These are phyloP conservation scores for Rhipidocladum racemiflorum DNA, from an alignment of 176 grass and related monocot genomes.

Conservation along the genomic window DNA sequence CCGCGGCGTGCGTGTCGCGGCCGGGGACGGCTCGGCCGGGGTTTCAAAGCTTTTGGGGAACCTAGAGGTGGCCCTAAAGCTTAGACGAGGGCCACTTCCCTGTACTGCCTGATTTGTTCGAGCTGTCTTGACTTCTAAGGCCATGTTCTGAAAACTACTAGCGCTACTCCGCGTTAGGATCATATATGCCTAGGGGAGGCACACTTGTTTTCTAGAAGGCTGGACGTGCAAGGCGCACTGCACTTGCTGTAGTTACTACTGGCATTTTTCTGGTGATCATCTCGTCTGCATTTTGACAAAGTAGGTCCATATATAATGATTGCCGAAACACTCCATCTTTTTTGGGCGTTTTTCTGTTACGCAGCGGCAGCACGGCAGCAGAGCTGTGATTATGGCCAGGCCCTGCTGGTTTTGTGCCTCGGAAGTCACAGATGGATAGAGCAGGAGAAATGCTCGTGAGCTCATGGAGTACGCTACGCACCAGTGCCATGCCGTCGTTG, in stretches of 20 bases:
- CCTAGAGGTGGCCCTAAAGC: background rate
- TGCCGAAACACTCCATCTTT: background rate
- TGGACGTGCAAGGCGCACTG: background rate
- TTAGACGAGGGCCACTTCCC: background rate
- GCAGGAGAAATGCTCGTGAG: background rate
- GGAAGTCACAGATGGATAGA: background rate
- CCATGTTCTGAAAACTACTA: background rate
- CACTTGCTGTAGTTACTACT: background rate
- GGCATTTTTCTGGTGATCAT: background rate
- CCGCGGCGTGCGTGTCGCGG: background rate
- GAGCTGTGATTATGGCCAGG: background rate
- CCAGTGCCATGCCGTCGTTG: background rate
- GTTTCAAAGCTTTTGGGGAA: background rate
- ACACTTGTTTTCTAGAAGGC: background rate
- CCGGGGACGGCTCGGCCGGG: background rate
- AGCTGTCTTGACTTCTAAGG: background rate
- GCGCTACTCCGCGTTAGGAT: background rate
- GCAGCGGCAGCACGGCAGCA: too few species aligned
- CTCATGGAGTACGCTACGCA: background rate
- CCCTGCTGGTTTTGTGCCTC: background rate
- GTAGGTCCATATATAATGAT: background rate
- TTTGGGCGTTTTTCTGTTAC: background rate
- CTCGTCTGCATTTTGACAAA: too few species aligned
- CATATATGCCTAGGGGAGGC: background rate
- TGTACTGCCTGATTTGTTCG: background rate